Evolutionary conservation across 2,329 filamentous ascomycete species (phyloP), one percentile per base, ranked within the genome.

Genomic region (Lachnellula suecica): DNA sequence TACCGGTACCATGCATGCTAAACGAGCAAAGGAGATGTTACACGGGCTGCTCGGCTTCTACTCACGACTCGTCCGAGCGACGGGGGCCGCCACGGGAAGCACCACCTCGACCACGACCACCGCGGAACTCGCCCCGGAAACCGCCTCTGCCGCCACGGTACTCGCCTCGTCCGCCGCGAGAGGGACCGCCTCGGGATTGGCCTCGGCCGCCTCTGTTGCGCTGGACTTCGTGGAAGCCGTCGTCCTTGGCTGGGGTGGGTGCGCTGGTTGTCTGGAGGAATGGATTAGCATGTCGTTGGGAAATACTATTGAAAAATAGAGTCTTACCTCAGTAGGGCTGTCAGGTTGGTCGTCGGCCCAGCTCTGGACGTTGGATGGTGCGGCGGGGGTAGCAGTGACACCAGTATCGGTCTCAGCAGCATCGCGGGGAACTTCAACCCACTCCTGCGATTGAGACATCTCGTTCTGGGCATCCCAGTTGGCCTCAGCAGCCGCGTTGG

Each of bases 291-390:
- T 29, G n/a, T 23, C 11, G 9, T 47, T 43, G 25, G 31, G 41
- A 44, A 40, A n/a, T 40, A 4, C 24, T 7, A 3, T 25, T 42
- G 6, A 37, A 40, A 35, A 31, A 59, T 47, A 20, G 40, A 37
- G 23, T 65, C 73, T 61, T 67, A 80, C 76, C 66, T 76, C 72
- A 25, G 44, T 51, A 37, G 69, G 69, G 50, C 68, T 70, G 54
- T 84, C 82, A 17, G 87, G 82, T 62, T 88, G 82, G 55, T 94
- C 89, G 64, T 96, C 91, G 23, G 89, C 89, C 89, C 89, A 95
- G 63, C 85, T 91, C 66, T 87, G 84, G 37, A 77, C 78, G 63
- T 80, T 79, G 25, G 77, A 76, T 63, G 79, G 78, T 49, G 72
- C 67, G 35, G 74, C 70, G 22, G 83, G 73, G 6, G 82, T 83